Percentiles rank a stretch among this genome's conserved stretches.
These are phyloP conservation scores for Crithidia sp. DNA, from an alignment of 208 protist species.

Conservation along the genomic window DNA sequence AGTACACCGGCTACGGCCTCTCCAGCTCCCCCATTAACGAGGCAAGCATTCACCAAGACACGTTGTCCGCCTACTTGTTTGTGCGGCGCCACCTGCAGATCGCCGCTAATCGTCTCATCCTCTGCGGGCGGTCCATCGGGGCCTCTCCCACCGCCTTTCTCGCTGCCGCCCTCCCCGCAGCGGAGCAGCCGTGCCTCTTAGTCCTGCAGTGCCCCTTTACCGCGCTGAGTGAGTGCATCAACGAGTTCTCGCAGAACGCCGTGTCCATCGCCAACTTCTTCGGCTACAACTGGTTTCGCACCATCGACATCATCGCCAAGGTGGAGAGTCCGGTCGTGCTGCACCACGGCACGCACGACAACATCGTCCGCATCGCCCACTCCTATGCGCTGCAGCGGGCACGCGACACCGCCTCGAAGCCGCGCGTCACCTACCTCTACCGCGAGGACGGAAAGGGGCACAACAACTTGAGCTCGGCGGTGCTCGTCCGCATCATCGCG, in stretches of 20 bases:
- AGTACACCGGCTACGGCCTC: constrained; percentile 89
- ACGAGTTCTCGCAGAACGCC: constrained; percentile 63
- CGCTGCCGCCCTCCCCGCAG: constrained; percentile 41
- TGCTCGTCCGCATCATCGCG: constrained; percentile 51
- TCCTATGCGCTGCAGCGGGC: constrained; percentile 55
- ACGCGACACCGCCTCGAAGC: constrained; percentile 47
- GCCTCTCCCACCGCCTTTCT: constrained; percentile 62
- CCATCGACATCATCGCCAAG: constrained; percentile 75
- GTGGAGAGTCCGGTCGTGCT: constrained; percentile 82
- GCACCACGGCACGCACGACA: constrained; percentile 83
- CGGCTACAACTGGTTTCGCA: constrained; percentile 86
- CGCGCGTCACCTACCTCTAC: constrained; percentile 68
- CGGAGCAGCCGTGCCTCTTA: constrained; percentile 53
- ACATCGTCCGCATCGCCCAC: constrained; percentile 74
- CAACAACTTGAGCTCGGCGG: constrained; percentile 73
- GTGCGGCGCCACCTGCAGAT: constrained; percentile 53
- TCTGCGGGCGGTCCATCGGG: constrained; percentile 86
- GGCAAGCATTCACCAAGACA: constrained; percentile 64
- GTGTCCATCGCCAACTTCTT: constrained; percentile 73
- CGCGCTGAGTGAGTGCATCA: constrained; percentile 76
- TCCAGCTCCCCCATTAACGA: constrained; percentile 56
- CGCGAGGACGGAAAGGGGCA: constrained; percentile 66
- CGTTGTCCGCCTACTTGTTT: constrained; percentile 73
- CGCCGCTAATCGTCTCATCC: constrained; percentile 60
- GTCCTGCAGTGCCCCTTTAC: constrained; percentile 83